A percentile compares a stretch with the other conserved stretches of the same genome.
Conservation (phyloP, 2,329 filamentous ascomycete genomes). For the Erysiphe neolycopersici region DNA sequence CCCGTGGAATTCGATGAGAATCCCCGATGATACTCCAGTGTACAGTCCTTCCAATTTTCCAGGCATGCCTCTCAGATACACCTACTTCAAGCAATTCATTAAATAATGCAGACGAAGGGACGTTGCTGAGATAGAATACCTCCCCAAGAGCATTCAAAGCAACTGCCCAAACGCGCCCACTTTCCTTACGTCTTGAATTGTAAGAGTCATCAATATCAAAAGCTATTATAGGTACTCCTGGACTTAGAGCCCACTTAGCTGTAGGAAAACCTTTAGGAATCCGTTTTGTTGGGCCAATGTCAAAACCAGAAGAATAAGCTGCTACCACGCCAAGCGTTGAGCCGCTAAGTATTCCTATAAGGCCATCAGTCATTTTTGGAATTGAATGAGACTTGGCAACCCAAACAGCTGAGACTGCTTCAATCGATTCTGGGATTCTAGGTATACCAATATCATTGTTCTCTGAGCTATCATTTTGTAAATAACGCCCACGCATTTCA, state of each 20-base stretch:
- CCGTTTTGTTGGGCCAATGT: conserved; percentile 27
- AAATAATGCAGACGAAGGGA: conserved; percentile 28
- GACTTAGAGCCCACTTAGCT: conserved; percentile 70
- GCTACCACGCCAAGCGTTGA: conserved; percentile 65
- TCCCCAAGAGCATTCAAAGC: conserved; percentile 87
- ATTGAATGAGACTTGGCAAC: conserved; percentile 59
- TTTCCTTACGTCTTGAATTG: conserved; percentile 38
- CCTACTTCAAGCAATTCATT: conserved; percentile 20
- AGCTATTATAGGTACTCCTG: conserved; percentile 71
- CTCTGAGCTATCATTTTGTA: conserved; percentile 31
- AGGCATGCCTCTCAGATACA: conserved; percentile 39
- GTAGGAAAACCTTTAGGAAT: conserved; percentile 55
- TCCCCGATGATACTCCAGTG: conserved; percentile 61
- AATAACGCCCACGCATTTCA: conserved; percentile 52
- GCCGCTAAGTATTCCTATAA: conserved; percentile 60
- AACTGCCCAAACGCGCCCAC: conserved; percentile 64
- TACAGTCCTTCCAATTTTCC: conserved; percentile 52
- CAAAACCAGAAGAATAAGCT: conserved; percentile 43
- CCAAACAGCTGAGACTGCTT: conserved; percentile 62
- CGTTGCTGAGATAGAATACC: conserved; percentile 55
- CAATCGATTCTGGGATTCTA: conserved; percentile 38
- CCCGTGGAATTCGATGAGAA: conserved; percentile 43
- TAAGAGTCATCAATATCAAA: conserved; percentile 68
- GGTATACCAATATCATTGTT: conserved; percentile 50
- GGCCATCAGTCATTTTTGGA: conserved; percentile 42